Evolutionary conservation across 768 basidiomycete genomes (phyloP).

Genomic region (Pisolithus orientalis): DNA sequence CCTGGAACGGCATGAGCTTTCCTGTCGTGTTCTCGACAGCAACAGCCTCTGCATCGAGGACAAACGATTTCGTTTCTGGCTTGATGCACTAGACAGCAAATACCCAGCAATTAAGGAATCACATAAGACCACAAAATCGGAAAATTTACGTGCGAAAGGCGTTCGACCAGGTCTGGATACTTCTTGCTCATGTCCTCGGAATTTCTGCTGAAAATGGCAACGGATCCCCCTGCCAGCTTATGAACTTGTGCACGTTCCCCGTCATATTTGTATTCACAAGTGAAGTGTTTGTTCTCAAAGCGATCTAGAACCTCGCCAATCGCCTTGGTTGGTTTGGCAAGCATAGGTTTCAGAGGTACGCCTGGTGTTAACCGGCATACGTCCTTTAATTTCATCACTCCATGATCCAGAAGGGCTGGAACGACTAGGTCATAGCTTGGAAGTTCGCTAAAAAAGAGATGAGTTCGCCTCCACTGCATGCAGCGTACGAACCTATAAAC

Average conservation of each 20-base stretch:
- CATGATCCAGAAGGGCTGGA: conserved; percentile 78
- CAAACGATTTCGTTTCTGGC: conserved; percentile 78
- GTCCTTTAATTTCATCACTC: conserved; percentile 62
- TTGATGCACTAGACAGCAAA: conserved; percentile 65
- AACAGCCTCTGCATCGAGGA: conserved; percentile 94
- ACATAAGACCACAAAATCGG: background rate
- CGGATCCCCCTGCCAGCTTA: conserved; percentile 69
- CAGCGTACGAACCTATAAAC: conserved; percentile 73
- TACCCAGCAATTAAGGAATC: conserved; percentile 1
- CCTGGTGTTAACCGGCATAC: conserved; percentile 91
- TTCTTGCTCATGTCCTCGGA: conserved; percentile 99
- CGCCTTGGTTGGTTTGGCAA: conserved; percentile 98
- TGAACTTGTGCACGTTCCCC: conserved; percentile 98
- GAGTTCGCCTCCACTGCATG: background rate
- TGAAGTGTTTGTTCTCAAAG: conserved; percentile 92
- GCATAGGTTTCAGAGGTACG: conserved; percentile 96
- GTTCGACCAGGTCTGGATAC: conserved; percentile 96
- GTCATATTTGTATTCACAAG: conserved; percentile 99
- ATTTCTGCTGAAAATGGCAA: conserved; percentile 94
- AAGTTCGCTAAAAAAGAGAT: conserved; percentile 58
- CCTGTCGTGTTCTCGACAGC: conserved; percentile 83
- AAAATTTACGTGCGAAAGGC: conserved; percentile 68
- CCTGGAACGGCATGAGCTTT: conserved; percentile 96
- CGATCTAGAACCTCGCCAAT: conserved; percentile 96
- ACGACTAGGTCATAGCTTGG: conserved; percentile 90